These are phyloP conservation scores for Eutrema yunnanense DNA, from an alignment of 345 rosid species.

Conservation along the genomic window DNA sequence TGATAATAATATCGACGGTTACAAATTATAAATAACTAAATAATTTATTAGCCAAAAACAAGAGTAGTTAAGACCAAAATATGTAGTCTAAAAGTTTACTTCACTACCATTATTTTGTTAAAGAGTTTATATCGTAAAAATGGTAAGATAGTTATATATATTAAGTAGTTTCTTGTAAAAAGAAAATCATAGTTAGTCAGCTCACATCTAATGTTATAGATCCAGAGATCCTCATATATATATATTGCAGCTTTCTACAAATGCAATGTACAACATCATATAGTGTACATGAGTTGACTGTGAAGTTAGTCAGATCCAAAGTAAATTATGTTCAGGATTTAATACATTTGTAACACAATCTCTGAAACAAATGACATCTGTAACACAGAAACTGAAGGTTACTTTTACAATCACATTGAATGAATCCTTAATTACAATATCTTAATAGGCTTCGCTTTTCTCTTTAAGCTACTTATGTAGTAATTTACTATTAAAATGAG, in stretches of 20 bases:
- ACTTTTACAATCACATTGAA: slow-evolving; percentile 8
- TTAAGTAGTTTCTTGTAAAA: not conserved
- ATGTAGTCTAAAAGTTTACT: not conserved
- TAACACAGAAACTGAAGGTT: slow-evolving; percentile 18
- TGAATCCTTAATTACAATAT: not conserved
- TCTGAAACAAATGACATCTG: slow-evolving; percentile 23
- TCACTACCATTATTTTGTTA: too few species aligned
- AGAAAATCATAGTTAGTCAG: not conserved
- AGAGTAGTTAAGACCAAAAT: not conserved
- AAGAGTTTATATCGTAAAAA: not conserved
- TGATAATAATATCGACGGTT: slow-evolving; percentile 11
- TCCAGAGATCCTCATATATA: not conserved
- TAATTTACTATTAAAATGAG: slow-evolving; percentile 19
- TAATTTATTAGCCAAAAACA: not conserved
- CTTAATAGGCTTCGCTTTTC: slow-evolving; percentile 13
- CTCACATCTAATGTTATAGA: not conserved
- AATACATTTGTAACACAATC: slow-evolving; percentile 3
- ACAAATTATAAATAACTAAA: not conserved
- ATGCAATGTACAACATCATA: not conserved
- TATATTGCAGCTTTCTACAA: not conserved
- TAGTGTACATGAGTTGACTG: slow-evolving; percentile 5
- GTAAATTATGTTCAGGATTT: slow-evolving; percentile 8
- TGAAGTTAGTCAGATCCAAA: slow-evolving; percentile 16
- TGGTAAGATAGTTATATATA: not conserved
- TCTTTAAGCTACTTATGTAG: slow-evolving; percentile 12